A percentile compares a stretch with the other conserved stretches of the same genome.
phyloP scores from a whole-genome alignment of 805 yeast species.

The Yarrowia sp. region DNA sequence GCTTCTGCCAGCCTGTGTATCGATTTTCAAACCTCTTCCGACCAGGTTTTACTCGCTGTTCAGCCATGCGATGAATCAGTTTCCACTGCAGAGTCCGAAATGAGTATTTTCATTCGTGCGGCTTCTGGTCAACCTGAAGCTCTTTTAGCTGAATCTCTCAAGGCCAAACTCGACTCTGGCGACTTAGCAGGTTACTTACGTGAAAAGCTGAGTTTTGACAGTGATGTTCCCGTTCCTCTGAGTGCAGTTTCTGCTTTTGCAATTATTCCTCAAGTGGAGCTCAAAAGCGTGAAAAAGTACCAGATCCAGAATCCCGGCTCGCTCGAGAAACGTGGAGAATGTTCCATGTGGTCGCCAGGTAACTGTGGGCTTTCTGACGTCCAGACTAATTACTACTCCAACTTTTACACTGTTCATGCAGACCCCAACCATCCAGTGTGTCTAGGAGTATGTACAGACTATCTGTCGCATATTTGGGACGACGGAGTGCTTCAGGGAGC shows the following conservation, averaged over 20 bases:
- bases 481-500: neutral
- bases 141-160: neutral
- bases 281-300: constrained; percentile 3
- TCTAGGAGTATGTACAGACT: neutral
- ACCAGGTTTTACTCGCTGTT: neutral
- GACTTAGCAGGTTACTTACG: neutral
- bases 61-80: neutral
- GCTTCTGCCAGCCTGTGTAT: neutral
- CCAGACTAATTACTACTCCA: neutral
- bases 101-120: constrained; percentile 7
- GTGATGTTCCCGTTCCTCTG: neutral
- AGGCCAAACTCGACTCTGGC: neutral
- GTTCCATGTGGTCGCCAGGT: neutral
- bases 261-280: neutral
- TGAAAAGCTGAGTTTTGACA: neutral
- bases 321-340: neutral
- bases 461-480: neutral
- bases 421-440: neutral
- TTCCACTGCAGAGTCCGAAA: neutral
- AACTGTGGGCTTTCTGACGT: neutral
- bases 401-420: neutral
- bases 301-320: neutral
- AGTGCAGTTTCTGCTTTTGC: neutral
- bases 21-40: neutral
- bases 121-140: neutral